phyloP scores from a whole-genome alignment of 2,329 filamentous ascomycete species.

The Epichloe sylvatica region DNA sequence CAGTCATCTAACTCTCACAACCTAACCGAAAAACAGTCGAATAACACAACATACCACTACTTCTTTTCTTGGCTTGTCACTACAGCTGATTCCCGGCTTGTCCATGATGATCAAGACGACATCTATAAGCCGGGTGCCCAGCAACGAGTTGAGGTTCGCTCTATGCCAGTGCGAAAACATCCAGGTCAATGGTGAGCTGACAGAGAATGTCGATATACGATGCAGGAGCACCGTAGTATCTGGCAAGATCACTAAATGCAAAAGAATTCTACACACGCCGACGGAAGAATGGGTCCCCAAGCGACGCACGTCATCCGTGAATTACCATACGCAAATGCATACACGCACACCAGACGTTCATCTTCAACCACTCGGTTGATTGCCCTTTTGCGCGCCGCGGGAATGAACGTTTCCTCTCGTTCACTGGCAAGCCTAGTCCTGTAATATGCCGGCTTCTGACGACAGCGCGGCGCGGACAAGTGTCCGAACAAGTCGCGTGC shows the following conservation, averaged over 20 bases:
- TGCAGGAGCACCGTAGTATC: constrained; percentile 19
- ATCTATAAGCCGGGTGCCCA: constrained; percentile 42
- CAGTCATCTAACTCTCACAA: neutral
- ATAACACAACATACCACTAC: neutral
- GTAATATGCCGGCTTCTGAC: too few species aligned
- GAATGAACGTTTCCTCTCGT: too few species aligned
- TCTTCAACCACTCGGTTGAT: neutral
- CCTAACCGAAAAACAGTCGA: neutral
- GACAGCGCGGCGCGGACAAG: too few species aligned
- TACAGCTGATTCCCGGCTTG: constrained; percentile 45
- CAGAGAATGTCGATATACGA: constrained; percentile 35
- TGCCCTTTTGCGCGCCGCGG: neutral
- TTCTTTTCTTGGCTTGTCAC: constrained; percentile 27
- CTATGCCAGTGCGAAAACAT: constrained; percentile 46
- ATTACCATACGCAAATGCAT: too few species aligned
- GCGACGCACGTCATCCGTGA: neutral
- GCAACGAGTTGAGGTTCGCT: constrained; percentile 35
- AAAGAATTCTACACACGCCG: neutral
- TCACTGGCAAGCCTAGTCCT: too few species aligned
- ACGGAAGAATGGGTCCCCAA: too few species aligned
- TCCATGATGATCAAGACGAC: constrained; percentile 40
- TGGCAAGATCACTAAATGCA: constrained; percentile 16
- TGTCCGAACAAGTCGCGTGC: too few species aligned
- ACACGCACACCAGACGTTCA: too few species aligned
- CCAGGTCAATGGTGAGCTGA: constrained; percentile 31